Evolutionary conservation across 2,329 filamentous ascomycete species (phyloP), one percentile per base, ranked within the genome.

Genomic region (Drechslera avenae): DNA sequence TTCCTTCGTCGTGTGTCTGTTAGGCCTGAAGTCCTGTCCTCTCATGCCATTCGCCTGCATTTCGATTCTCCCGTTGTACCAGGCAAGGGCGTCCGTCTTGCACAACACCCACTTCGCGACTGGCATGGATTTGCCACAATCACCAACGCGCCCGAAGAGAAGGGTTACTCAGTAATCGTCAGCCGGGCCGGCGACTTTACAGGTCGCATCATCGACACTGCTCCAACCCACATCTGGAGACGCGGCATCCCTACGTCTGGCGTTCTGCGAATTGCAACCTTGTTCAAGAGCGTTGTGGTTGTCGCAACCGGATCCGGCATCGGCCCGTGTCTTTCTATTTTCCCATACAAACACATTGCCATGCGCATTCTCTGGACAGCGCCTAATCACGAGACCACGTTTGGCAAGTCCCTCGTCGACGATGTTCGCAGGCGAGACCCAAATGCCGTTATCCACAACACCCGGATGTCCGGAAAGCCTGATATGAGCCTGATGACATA

Each of bases 291-390:
- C 10, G 61, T 73, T 13, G 65, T 75, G 7, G 63, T 75, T 19
- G 72, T 74, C 14, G 71, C 71, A 2, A 74, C 72, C 1, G 71
- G 72, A 14, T 73, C 72, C 3, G 71, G 72, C 6, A 74, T 75
- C 35, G 71, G 70, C 47, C 68, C 73, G 45, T 77, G 67, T 80
- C 59, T 79, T 63, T 56, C 71, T 0, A 86, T 86, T 4, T 81
- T 86, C 35, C 79, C 48, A 82, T 40, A 68, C 66, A 5, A 60
- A 57, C 41, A 71, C 67, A 19, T 75, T 77, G 12, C 80, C 79
- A 30, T 81, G 79, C 84, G 87, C 30, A 83, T 91, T 21, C 79
- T 91, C 44, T 91, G 88, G 88, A 87, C 86, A 1, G 85, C 88
- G 1, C 79, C 83, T 1, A 78, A 81, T 32, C 88, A 88, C 0